Evolutionary conservation across 768 basidiomycete genomes (phyloP), one percentile per base, ranked within the genome.

Genomic region (Trametes cinnabarina): DNA sequence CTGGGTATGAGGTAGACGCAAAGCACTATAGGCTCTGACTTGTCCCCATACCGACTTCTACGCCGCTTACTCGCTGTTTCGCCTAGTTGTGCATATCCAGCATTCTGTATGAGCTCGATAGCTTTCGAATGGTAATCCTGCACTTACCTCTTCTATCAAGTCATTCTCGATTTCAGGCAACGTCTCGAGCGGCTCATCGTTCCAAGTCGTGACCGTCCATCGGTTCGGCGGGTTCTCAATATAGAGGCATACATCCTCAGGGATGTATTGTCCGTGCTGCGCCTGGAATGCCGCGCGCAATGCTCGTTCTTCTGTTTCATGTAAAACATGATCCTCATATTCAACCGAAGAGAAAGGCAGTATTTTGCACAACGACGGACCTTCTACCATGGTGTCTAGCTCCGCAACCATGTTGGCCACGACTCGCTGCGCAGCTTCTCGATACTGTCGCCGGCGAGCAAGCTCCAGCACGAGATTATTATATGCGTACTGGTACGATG

Each of bases 221-320:
- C 77, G 78, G 35, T 88, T 90, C 10, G 91, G 91, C 10, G 80
- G 71, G 68, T 92, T 88, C 62, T 81, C 82, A 51, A 92, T 84
- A 58, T 82, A 89, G 15, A 92, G 73, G 67, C 92, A 93, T 37
- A 94, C 78, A 63, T 94, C 92, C 61, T 86, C 81, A 0, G 91
- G 91, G 2, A 94, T 78, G 68, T 87, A 82, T 12, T 78, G 77
- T 0, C 90, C 91, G 48, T 92, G 84, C 44, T 86, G 85, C 3
- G 77, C 76, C 60, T 90, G 90, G 70, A 94, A 94, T 32, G 78
- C 79, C 46, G 80, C 78, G 35, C 92, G 81, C 12, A 81, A 70
- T 55, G 77, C 75, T 20, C 78, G 77, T 69, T 94, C 92, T 73
- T 90, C 91, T 93, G 66, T 14, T n/a, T n/a, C n/a, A n/a, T n/a